Evolutionary conservation across 1,284 basidiomycete genomes (phyloP).

Genomic region (Trichosporon asahii): DNA sequence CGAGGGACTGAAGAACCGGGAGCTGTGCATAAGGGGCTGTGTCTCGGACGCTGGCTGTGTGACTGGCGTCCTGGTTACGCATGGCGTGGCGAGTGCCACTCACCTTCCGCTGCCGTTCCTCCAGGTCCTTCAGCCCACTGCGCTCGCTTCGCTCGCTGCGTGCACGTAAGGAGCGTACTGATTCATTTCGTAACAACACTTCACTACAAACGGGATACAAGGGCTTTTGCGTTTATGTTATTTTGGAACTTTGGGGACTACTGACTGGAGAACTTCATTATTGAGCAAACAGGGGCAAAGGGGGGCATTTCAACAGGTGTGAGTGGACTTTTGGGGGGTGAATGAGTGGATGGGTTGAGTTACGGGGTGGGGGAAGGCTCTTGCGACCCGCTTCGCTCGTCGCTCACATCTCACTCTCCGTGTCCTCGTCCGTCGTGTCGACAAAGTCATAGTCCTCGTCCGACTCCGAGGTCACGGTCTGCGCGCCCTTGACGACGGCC

Average conservation of each 20-base stretch:
- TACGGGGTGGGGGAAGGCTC: background rate
- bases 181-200: conserved; percentile 2
- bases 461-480: conserved; percentile 11
- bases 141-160: too few species aligned
- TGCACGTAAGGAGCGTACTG: background rate
- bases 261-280: background rate
- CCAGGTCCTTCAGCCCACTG: too few species aligned
- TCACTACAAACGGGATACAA: background rate
- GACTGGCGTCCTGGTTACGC: too few species aligned
- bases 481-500: background rate
- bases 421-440: conserved; percentile 26
- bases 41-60: too few species aligned
- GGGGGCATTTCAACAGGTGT: background rate
- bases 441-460: conserved; percentile 25
- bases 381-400: background rate
- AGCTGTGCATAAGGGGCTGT: too few species aligned
- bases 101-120: too few species aligned
- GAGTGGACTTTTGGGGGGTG: background rate
- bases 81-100: too few species aligned
- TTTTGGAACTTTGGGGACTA: background rate
- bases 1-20: too few species aligned
- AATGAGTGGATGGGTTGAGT: background rate
- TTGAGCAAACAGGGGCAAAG: background rate
- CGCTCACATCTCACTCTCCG: conserved; percentile 23
- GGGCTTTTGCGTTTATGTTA: background rate